These are phyloP conservation scores for Lipomyces chichibuensis DNA, from an alignment of 805 yeast genomes.

Conservation along the genomic window DNA sequence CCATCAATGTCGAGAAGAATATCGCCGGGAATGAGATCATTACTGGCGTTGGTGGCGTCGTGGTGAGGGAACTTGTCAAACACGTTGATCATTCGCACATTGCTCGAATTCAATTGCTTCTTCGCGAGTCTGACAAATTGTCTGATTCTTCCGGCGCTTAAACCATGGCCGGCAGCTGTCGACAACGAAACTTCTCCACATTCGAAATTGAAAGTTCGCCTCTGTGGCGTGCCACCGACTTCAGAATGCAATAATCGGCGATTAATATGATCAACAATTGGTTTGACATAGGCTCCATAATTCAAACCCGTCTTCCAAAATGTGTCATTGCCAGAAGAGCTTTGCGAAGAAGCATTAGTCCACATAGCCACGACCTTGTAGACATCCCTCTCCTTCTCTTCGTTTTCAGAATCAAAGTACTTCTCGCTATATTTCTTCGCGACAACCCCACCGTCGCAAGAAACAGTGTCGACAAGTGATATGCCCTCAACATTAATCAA, in stretches of 20 bases:
- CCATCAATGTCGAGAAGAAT: constrained; percentile 30
- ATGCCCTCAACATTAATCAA: constrained; percentile 30
- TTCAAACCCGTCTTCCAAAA: constrained; percentile 31
- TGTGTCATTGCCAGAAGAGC: constrained; percentile 21
- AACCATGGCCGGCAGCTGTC: constrained; percentile 27
- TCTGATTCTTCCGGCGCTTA: constrained; percentile 19
- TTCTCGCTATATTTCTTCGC: constrained; percentile 5
- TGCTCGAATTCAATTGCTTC: constrained; percentile 17
- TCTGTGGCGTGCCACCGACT: background rate
- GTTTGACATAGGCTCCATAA: constrained; percentile 28
- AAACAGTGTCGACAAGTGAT: constrained; percentile 22
- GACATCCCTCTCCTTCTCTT: constrained; percentile 3
- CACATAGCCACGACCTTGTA: constrained; percentile 28
- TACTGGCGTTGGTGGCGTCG: constrained; percentile 12
- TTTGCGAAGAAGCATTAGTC: constrained; percentile 31
- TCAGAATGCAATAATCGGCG: background rate
- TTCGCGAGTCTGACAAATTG: constrained; percentile 19
- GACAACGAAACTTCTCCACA: constrained; percentile 20
- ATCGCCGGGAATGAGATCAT: constrained; percentile 27
- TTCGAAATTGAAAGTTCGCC: constrained; percentile 32
- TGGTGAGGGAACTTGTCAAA: constrained; percentile 29
- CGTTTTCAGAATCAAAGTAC: background rate
- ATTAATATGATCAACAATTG: constrained; percentile 18
- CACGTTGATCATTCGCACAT: constrained; percentile 17
- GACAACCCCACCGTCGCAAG: constrained; percentile 32